These are phyloP conservation scores for Otatea glauca DNA, from an alignment of 176 grass and related monocot genomes.

Conservation along the genomic window DNA sequence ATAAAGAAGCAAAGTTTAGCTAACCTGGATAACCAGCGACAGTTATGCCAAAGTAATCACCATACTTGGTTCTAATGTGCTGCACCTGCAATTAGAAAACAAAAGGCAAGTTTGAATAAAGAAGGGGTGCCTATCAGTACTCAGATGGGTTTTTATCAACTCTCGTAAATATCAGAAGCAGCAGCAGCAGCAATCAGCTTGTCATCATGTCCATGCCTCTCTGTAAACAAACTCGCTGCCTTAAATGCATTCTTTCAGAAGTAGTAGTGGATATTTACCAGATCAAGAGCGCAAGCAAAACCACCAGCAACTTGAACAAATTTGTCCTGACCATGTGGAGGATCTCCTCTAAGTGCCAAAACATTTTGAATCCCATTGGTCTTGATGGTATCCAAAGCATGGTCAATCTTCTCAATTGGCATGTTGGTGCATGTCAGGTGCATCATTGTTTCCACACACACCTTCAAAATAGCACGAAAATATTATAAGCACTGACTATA, in stretches of 20 bases:
- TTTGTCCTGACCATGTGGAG: conserved; percentile 83
- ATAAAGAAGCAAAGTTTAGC: conserved; percentile 23
- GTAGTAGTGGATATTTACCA: conserved; percentile 52
- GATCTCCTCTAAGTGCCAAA: conserved; percentile 85
- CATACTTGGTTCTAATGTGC: conserved; percentile 71
- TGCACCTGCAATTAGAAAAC: conserved; percentile 66
- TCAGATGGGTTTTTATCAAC: not conserved
- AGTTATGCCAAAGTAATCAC: conserved; percentile 89
- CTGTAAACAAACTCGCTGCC: not conserved
- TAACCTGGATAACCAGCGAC: conserved; percentile 92
- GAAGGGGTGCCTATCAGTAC: conserved; percentile 12
- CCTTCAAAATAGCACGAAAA: conserved; percentile 49
- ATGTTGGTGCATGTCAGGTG: conserved; percentile 95
- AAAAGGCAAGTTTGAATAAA: conserved; percentile 27
- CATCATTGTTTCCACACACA: conserved; percentile 96
- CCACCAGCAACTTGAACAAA: conserved; percentile 85
- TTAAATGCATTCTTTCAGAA: not conserved
- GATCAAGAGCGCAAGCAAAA: conserved; percentile 85
- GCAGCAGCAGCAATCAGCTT: not conserved
- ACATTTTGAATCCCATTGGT: conserved; percentile 94
- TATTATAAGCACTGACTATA: not conserved
- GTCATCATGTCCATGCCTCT: not conserved
- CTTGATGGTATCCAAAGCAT: conserved; percentile 80
- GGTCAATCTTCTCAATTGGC: conserved; percentile 87
- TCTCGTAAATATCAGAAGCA: conserved; percentile 8